These are phyloP conservation scores for Xanthoceras sorbifolium DNA, from an alignment of 345 rosid species.

Conservation along the genomic window DNA sequence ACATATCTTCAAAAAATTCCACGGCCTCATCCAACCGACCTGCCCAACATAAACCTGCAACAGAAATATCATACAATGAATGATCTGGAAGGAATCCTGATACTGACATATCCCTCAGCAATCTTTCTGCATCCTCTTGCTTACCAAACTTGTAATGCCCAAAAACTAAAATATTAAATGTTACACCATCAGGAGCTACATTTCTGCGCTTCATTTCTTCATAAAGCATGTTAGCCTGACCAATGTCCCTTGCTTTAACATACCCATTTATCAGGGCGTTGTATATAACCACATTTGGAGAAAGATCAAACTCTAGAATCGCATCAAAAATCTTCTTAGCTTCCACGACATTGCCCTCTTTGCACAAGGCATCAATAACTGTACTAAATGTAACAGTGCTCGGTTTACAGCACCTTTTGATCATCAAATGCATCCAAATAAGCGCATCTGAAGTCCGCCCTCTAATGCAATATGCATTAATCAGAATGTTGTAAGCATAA, in stretches of 20 bases:
- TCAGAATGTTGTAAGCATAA: constrained; percentile 59
- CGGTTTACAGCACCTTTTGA: constrained; percentile 52
- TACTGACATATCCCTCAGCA: constrained; percentile 46
- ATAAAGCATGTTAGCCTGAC: constrained; percentile 53
- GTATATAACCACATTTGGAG: constrained; percentile 48
- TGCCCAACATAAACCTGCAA: constrained; percentile 72
- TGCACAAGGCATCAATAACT: constrained; percentile 57
- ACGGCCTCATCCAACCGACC: constrained; percentile 57
- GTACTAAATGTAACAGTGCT: constrained; percentile 50
- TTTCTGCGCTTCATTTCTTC: constrained; percentile 59
- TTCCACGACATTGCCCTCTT: constrained; percentile 52
- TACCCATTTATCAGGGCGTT: constrained; percentile 69
- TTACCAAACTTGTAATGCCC: constrained; percentile 66
- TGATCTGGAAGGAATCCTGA: constrained; percentile 36
- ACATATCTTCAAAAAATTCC: constrained; percentile 45
- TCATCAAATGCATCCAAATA: constrained; percentile 55
- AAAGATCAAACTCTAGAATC: constrained; percentile 47
- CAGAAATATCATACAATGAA: constrained; percentile 47
- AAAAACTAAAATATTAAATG: constrained; percentile 63
- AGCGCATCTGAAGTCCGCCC: constrained; percentile 48
- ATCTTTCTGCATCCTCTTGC: constrained; percentile 49
- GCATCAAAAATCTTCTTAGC: constrained; percentile 53
- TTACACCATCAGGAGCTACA: constrained; percentile 59
- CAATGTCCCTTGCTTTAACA: constrained; percentile 61
- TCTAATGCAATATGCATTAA: constrained; percentile 51